Base-by-base conservation (phyloP, 1,139 yeast genomes). In the Petasospora rhodanensis region DNA sequence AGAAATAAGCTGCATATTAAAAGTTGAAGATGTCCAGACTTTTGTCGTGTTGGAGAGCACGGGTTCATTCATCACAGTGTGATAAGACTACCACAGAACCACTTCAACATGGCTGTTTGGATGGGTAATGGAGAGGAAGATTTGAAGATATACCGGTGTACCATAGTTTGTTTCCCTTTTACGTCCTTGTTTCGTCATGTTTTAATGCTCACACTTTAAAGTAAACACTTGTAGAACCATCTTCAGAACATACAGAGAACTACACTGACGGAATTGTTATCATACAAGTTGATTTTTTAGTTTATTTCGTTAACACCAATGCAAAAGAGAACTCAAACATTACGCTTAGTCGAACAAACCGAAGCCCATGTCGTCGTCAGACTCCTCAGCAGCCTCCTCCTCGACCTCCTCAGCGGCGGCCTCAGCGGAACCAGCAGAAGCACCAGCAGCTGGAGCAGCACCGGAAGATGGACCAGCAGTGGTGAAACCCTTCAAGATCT, bases 341-440 rank as follows among this genome's bases (percentile, higher is more conserved):
- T 18, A 24, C 24, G 61, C 55, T 65, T 74, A 76, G 64, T 75
- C 81, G 71, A 71, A 71, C 57, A 70, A 68, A 67, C 81, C 81
- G 75, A 76, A 73, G 59, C 83, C 91, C 91, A 83, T 82, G 69
- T 83, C 94, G 55, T 78, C 87, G 61, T 82, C 91, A 49, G 79
- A 73, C 64, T 76, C 83, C 66, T 78, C 83, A 36, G 51, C 58
- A 35, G 52, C 64, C 40, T 51, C 62, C 40, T 55, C 72, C 36
- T 54, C 68, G 40, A 54, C 65, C 47, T 59, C 73, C 47, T 56
- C 82, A 46, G 62, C 84, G 45, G 71, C 79, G 46, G 69, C 78
- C 51, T 71, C 84, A 46, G 70, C 81, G 53, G 71, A 79, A 55
- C 72, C 78, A 55, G 73, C 80, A 54, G 76, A 71, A 48, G 70